Percentiles rank a stretch among this genome's conserved stretches.
phyloP scores from a whole-genome alignment of 352 stramenopile species.

The Peronospora destructor region DNA sequence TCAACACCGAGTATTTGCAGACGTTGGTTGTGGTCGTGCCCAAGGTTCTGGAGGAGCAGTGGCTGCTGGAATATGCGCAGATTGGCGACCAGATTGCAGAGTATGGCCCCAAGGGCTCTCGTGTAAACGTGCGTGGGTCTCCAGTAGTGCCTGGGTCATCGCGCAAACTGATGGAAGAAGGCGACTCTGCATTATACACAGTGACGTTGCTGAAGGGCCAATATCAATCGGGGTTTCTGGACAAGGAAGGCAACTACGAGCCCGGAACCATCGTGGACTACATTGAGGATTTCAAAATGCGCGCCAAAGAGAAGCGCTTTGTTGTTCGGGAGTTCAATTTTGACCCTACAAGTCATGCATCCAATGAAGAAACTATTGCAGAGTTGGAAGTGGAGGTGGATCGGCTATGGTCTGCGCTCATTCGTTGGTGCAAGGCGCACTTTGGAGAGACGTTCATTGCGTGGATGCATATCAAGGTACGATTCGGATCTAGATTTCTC shows the following conservation, averaged over 20 bases:
- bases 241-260: conserved; percentile 88
- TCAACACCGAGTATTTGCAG: conserved; percentile 96
- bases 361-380: conserved; percentile 84
- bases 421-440: conserved; percentile 97
- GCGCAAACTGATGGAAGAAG: conserved; percentile 88
- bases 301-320: conserved; percentile 92
- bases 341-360: conserved; percentile 82
- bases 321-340: conserved; percentile 89
- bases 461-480: conserved; percentile 98
- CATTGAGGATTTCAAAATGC: conserved; percentile 89
- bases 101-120: conserved; percentile 86
- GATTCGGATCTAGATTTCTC: conserved; percentile 1
- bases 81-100: conserved; percentile 87
- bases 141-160: conserved; percentile 91
- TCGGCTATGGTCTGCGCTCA: conserved; percentile 90
- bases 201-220: conserved; percentile 94
- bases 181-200: conserved; percentile 90
- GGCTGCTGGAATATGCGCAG: conserved; percentile 81
- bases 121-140: conserved; percentile 89
- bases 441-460: conserved; percentile 97
- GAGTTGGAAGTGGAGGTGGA: conserved; percentile 89
- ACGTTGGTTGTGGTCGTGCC: conserved; percentile 93
- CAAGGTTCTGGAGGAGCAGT: conserved; percentile 89
- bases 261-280: conserved; percentile 91
- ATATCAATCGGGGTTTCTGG: conserved; percentile 81